These are phyloP conservation scores for Globisporangium nodosum DNA, from an alignment of 352 stramenopile species.

Conservation along the genomic window DNA sequence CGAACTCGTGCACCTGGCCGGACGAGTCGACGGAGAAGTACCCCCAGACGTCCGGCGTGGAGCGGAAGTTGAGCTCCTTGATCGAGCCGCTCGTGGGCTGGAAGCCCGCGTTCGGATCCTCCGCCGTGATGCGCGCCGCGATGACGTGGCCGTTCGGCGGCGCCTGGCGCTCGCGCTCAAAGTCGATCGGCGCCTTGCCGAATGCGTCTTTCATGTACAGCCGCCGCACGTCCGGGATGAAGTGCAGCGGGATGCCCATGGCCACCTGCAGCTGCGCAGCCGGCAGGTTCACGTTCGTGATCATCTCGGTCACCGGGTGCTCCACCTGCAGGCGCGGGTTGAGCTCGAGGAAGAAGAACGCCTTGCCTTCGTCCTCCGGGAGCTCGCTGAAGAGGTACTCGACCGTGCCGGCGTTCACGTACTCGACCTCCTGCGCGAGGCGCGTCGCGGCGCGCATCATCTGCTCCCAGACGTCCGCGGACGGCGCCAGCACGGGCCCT, in stretches of 20 bases:
- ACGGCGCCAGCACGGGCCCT: constrained; percentile 86
- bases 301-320: constrained; percentile 99
- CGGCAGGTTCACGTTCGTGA: constrained; percentile 97
- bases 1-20: constrained; percentile 99
- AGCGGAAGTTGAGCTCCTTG: constrained; percentile 99
- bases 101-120: constrained; percentile 99
- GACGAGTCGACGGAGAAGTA: constrained; percentile 99
- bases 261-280: constrained; percentile 97
- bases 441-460: constrained; percentile 86
- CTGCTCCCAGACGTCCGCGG: too few species aligned
- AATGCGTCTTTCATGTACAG: constrained; percentile 96
- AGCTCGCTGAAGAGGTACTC: constrained; percentile 99
- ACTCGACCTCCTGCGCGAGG: constrained; percentile 98
- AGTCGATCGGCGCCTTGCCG: constrained; percentile 94
- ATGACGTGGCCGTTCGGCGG: constrained; percentile 95
- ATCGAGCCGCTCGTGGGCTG: constrained; percentile 97
- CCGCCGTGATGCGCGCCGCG: constrained; percentile 98
- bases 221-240: constrained; percentile 97
- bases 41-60: constrained; percentile 98
- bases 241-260: constrained; percentile 99
- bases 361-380: constrained; percentile 83
- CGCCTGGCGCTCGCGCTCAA: constrained; percentile 84
- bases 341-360: constrained; percentile 99
- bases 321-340: constrained; percentile 99
- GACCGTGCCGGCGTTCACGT: constrained; percentile 99